A percentile compares a stretch with the other conserved stretches of the same genome.
Evolutionary conservation across 108 stramenopile species (phyloP).

Genomic region (Fistulifera pelliculosa): DNA sequence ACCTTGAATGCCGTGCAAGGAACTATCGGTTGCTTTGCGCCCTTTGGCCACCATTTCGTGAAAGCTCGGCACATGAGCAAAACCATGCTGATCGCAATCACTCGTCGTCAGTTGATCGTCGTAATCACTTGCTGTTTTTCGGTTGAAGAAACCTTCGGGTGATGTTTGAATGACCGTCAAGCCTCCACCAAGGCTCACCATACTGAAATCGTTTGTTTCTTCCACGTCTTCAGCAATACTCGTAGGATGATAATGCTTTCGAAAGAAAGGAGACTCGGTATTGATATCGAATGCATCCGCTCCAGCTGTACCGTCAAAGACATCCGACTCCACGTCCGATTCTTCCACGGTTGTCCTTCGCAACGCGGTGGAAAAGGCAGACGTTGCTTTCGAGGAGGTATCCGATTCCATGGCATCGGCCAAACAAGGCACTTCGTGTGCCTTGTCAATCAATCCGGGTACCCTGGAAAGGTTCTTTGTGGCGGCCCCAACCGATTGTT

Average conservation of each 20-base stretch:
- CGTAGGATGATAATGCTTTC: conserved; percentile 2
- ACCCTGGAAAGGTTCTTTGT: conserved; percentile 18
- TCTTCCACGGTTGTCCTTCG: conserved; percentile 14
- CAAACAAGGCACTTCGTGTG: conserved; percentile 70
- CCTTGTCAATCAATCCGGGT: conserved; percentile 62
- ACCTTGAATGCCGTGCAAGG: conserved; percentile 7
- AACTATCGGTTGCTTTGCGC: conserved; percentile 10
- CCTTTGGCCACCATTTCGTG: conserved; percentile 27
- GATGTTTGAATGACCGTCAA: conserved; percentile 50
- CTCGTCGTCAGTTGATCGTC: conserved; percentile 40
- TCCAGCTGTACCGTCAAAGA: conserved; percentile 43
- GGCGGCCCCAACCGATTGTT: conserved; percentile 29
- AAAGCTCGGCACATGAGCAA: conserved; percentile 29
- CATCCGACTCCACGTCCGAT: conserved; percentile 52
- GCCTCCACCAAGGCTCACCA: conserved; percentile 36
- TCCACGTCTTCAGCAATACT: conserved; percentile 15
- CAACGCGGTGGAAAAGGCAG: conserved; percentile 6
- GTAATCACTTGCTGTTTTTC: conserved; percentile 36
- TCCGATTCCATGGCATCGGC: conserved; percentile 72
- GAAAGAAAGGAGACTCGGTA: background rate
- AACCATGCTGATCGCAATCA: conserved; percentile 40
- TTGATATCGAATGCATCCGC: background rate
- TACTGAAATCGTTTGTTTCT: conserved; percentile 11
- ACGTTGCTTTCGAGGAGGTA: conserved; percentile 31
- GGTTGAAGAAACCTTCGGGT: conserved; percentile 23